Base-by-base conservation (phyloP, 768 basidiomycete genomes). In the Tulasnella sp. region DNA sequence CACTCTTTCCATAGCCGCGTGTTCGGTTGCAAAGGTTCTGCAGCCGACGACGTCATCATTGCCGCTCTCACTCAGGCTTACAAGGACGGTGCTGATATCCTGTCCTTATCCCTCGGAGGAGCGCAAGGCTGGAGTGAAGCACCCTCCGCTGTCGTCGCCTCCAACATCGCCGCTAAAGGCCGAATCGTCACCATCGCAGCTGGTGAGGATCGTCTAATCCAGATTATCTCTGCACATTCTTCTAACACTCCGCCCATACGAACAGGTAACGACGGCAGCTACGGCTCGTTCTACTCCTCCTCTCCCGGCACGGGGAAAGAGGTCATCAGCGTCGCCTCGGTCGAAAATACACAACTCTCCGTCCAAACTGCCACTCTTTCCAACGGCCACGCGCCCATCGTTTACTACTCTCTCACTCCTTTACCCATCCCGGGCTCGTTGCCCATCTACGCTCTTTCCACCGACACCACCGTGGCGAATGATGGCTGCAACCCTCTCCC, bases 141-240 rank as follows among this genome's bases (percentile, higher is more conserved):
- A 41, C 67, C 67, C 11, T 41, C 67, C 16, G 22, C 35, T 12
- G 87, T 89, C 1, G 82, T 90, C 3, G 85, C 88, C 1, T 86
- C 85, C 75, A 80, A 88, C 63, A 84, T 91, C 42, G 84, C 86
- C 1, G 35, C 34, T n/a, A 79, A 80, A 22, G 89, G 89, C 7
- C 86, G 83, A 75, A 82, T 89, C 62, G 85, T 90, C 41, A 88
- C 86, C 9, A 73, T 74, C 44, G 69, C 73, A 7, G 73, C 73
- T 40, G 71, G 64, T 65, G n/a, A 36, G 64, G 5, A 64, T 32
- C 22, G 3, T 1, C 11, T 14, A 32, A 19, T 47, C n/a, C 26
- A 11, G 32, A 29, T 16, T 34, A 1, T 9, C 34, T 34, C 35
- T 9, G 12, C 35, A 34, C 32, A 37, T 8, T 14, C 19, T 12